Base-by-base conservation (phyloP, 1,139 yeast species). In the Scheffersomyces parashehatae region DNA sequence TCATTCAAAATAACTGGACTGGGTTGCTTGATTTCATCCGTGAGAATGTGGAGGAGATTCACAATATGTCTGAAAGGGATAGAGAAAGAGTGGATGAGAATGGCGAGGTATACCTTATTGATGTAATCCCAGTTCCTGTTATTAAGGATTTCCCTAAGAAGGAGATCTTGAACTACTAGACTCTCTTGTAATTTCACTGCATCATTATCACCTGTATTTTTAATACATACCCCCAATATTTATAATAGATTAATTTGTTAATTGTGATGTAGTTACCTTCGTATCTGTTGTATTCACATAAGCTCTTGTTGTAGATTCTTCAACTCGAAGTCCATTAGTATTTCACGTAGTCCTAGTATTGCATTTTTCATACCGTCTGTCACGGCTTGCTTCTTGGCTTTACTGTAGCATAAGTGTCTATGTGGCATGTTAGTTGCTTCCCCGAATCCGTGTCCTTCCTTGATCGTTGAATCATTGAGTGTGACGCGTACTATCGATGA, bases 11-110 rank as follows among this genome's bases (percentile, higher is more conserved):
- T 58, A 79, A 73, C 37, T 87, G 85, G 73, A 67, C 71, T 11
- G 86, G 81, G 32, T 73, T 91, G 38, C 53, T 83, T 8, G 71
- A 60, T 1, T 70, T 81, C 39, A 67, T 91, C 45, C 73, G 71
- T 43, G 82, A 75, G 13, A 77, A 86, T 50, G 71, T 87, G 26
- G 79, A 64, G 16, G 97, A 90, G 63, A 87, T 93, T 20, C 93
- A 87, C 65, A 72, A 77, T 38, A 82, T 88, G 68, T 84, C 87
- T 52, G 96, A 88, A 54, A 81, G 80, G 52, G 97, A 90, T 57
- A 77, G 97, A 53, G 95, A 89, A 65, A 80, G 98, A 64, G 70
- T 87, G 43, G 95, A 90, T 60, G 97, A 91, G 37, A 82, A 88
- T 50, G 98, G 98, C 2, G 84, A 86, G 51, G 77, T 88, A 10